Base-by-base conservation (phyloP, 306 rosid genomes). In the Benincasa hispida region DNA sequence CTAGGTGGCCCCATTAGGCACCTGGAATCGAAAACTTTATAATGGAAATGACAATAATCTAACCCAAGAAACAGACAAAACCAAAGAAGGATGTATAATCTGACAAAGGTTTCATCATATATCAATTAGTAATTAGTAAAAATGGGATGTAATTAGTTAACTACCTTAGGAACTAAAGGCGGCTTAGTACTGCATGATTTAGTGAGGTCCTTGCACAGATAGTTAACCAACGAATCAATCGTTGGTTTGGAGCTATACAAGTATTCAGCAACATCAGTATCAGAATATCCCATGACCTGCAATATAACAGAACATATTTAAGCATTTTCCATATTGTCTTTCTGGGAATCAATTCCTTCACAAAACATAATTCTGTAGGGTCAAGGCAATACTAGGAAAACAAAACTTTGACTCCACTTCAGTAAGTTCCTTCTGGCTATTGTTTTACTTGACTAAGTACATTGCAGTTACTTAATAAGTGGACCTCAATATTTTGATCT, bases 211-310 rank as follows among this genome's bases (percentile, higher is more conserved):
- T 91, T 87, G 79, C 97, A 93, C 45, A 91, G 81, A 84, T 81
- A 91, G 62, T 81, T 87, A 76, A 80, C 75, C 86, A 94, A 81
- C 3, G 93, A 85, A 58, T 87, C 85, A 70, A 86, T 24, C 37
- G 88, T 85, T 34, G 92, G 87, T 81, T 90, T 92, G 79, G 93
- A 84, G 57, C 63, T 90, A 59, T 85, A 94, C 42, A 91, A 65
- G 88, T 90, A 89, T 83, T 94, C 98, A 47, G 98, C 98, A 45
- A 89, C 89, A 85, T 91, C 98, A 2, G 98, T 94, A 84, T 94
- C 98, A 35, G 91, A 86, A 87, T 92, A 91, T 68, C 90, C 98
- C 78, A 94, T 75, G 62, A 94, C 94, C 98, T 91, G 97, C 70
- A 84, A 76, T 61, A n/a, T 66, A 78, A 74, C 21, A 74, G 13